These are phyloP conservation scores for Beauveria varroae DNA, from an alignment of 2,329 filamentous ascomycete genomes.

Conservation along the genomic window DNA sequence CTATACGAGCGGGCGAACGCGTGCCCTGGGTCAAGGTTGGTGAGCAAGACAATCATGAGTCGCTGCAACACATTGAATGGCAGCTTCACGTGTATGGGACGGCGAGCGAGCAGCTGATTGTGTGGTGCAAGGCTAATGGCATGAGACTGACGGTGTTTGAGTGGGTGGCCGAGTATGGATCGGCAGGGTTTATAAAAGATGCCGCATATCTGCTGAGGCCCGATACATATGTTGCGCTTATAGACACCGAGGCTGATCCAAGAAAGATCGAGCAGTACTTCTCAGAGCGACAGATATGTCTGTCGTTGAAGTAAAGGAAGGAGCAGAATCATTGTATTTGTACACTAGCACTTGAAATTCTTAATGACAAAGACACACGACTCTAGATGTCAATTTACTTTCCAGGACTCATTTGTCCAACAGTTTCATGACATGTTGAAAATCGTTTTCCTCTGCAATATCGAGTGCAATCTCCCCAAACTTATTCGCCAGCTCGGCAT, in stretches of 20 bases:
- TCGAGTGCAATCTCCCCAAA: constrained; percentile 7
- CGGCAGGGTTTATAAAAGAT: background rate
- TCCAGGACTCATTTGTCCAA: background rate
- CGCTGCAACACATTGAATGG: constrained; percentile 6
- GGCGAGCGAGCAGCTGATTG: background rate
- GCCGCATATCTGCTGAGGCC: constrained; percentile 4
- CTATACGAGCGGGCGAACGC: background rate
- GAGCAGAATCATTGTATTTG: background rate
- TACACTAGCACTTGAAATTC: background rate
- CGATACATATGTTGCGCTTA: constrained; percentile 8
- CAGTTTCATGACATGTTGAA: background rate
- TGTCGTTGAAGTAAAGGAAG: background rate
- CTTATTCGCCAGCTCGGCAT: background rate
- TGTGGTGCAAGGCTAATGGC: background rate
- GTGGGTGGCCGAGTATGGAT: background rate
- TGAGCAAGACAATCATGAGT: background rate
- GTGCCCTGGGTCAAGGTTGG: constrained; percentile 1
- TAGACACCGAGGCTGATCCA: background rate
- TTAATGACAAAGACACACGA: background rate
- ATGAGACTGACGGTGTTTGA: constrained; percentile 1
- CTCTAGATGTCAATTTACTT: background rate
- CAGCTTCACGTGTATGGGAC: constrained; percentile 8
- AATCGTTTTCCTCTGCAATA: constrained; percentile 2
- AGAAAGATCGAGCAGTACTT: background rate
- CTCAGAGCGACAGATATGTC: background rate